Evolutionary conservation across 2,329 filamentous ascomycete species (phyloP).

Genomic region (Penicillium hordei): DNA sequence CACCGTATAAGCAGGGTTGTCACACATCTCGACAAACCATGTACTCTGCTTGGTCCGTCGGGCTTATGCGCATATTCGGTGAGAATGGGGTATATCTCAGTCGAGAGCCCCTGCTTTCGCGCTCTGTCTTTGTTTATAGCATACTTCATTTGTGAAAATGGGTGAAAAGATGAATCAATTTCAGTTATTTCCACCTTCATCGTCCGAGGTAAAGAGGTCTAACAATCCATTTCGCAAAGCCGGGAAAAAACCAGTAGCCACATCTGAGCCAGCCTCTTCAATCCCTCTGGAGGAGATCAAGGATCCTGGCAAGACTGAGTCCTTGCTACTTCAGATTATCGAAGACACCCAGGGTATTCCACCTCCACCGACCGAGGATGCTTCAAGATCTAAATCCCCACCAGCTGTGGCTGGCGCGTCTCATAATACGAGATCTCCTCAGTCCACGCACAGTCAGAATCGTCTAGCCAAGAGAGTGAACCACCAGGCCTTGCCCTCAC

Average conservation of each 20-base stretch:
- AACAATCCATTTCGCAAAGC: slow-evolving; percentile 39
- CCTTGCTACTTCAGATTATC: slow-evolving; percentile 41
- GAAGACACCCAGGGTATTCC: slow-evolving; percentile 36
- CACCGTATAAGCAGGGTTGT: slow-evolving; percentile 25
- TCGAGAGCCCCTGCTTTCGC: slow-evolving; percentile 19
- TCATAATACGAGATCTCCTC: slow-evolving; percentile 15
- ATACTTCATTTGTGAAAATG: neutral
- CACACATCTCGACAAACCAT: slow-evolving; percentile 17
- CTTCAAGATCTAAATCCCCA: slow-evolving; percentile 20
- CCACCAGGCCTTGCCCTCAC: slow-evolving; percentile 13
- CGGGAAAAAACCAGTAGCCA: slow-evolving; percentile 24
- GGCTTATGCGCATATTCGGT: neutral
- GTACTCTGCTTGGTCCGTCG: slow-evolving; percentile 3
- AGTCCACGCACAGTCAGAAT: slow-evolving; percentile 17
- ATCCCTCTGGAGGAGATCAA: slow-evolving; percentile 34
- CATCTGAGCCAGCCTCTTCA: slow-evolving; percentile 26
- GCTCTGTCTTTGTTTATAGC: slow-evolving; percentile 7
- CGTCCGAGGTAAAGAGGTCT: slow-evolving; percentile 28
- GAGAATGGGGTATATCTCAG: slow-evolving; percentile 24
- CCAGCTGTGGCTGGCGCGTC: slow-evolving; percentile 10
- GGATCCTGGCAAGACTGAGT: slow-evolving; percentile 32
- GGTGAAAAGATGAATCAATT: slow-evolving; percentile 37
- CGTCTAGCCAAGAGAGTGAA: slow-evolving; percentile 15
- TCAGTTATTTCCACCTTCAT: slow-evolving; percentile 43
- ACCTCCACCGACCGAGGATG: slow-evolving; percentile 26